Evolutionary conservation across 2,329 filamentous ascomycete genomes (phyloP), one percentile per base, ranked within the genome.

Genomic region (Colletotrichum sp.): DNA sequence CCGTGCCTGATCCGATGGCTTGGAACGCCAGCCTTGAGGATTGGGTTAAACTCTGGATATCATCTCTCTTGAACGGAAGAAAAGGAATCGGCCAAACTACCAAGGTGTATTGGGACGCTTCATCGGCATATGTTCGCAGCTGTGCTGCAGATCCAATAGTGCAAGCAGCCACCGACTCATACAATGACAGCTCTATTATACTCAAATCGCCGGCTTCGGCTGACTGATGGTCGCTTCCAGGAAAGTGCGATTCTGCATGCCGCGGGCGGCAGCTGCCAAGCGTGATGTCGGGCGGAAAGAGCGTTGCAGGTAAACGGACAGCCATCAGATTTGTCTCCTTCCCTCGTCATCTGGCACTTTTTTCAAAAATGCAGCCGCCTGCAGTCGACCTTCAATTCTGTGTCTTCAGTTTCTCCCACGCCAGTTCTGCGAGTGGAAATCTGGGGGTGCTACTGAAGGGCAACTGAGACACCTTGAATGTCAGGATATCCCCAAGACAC

Each of bases 1-100:
- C 43, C 28, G 55, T 67, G 43, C 64, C 64, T 28, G 26, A 18
- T 34, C 28, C 43, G 14, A 30, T 48, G 32, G 30, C 48, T 55
- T 56, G 55, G 52, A 62, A 34, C 62, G 52, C 21, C 32, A 16
- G 26, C 30, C 28, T 12, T 14, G 34, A 38, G 8, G 61, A 18
- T 63, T 74, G 62, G 71, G 71, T 65, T 72, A 56, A 66, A 72
- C 72, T 62, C 36, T 7, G 69, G 72, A 74, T 72, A 72, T 55
- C 69, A 72, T n/a, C 72, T 67, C 34, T 67, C 61, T 14, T 38
- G 36, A 30, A 16, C 30, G 43, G 55, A 32, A 13, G 26, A 59
- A 4, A 28, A 10, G n/a, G 8, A 21, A 13, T 7, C 12, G 8
- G 18, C 43, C 52, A 61, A 34, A 34, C 24, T 21, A 38, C 56